Percentiles rank a stretch among this genome's conserved stretches.
Evolutionary conservation across 2,329 filamentous ascomycete genomes (phyloP).

Genomic region (Albifimbria verrucaria): DNA sequence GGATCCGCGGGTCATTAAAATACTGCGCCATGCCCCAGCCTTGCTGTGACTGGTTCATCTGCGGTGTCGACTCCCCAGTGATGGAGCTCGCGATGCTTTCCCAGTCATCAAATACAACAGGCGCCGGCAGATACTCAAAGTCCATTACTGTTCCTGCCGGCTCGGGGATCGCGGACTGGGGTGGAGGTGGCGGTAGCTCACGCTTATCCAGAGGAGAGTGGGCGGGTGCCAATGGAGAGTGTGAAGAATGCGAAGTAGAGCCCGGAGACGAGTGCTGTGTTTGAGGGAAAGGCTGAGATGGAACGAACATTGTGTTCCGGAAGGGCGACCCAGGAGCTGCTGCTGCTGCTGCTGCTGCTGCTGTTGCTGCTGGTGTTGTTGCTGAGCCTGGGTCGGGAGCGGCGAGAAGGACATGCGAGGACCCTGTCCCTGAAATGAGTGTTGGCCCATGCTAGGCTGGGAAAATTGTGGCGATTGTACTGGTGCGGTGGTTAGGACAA

Average conservation of each 20-base stretch:
- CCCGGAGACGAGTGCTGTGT: constrained; percentile 27
- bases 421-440: constrained; percentile 21
- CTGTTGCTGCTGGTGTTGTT: constrained; percentile 22
- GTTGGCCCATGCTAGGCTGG: constrained; percentile 20
- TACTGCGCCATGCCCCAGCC: constrained; percentile 33
- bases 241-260: constrained; percentile 20
- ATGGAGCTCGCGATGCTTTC: constrained; percentile 33
- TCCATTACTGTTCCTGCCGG: constrained; percentile 30
- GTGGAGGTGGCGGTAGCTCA: constrained; percentile 29
- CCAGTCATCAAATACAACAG: constrained; percentile 39
- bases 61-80: constrained; percentile 25
- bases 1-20: constrained; percentile 28
- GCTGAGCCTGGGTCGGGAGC: constrained; percentile 28
- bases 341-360: constrained; percentile 24
- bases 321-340: constrained; percentile 25
- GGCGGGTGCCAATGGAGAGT: constrained; percentile 26
- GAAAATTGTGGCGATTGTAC: constrained; percentile 28
- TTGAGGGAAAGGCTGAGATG: constrained; percentile 25
- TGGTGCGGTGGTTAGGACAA: constrained; percentile 34
- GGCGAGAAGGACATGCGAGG: constrained; percentile 26
- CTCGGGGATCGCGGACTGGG: constrained; percentile 16
- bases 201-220: constrained; percentile 33
- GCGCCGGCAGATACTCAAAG: constrained; percentile 38
- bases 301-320: constrained; percentile 28
- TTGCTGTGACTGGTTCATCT: constrained; percentile 11